Base-by-base conservation (phyloP, 2,329 filamentous ascomycete genomes). In the Aspergillus glaucus region DNA sequence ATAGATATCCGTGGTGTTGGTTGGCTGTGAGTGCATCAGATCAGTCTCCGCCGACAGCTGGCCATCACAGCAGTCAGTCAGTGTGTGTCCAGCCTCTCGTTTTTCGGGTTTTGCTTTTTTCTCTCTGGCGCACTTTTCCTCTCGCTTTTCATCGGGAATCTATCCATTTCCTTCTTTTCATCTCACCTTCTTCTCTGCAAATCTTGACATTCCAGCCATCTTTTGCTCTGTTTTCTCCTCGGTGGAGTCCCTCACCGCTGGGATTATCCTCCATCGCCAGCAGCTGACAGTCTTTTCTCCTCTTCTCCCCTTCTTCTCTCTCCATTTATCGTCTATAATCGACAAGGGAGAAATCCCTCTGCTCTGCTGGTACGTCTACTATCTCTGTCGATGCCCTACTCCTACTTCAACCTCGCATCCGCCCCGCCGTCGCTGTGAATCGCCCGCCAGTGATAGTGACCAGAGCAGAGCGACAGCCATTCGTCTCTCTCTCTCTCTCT, bases 361-460 rank as follows among this genome's bases (percentile, higher is more conserved):
- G n/a, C 12, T 59, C 57, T 52, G 56, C 58, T 59, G 58, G 58
- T 61, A 61, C 55, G 58, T 57, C 53, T 46, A 17, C 44, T 47
- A 47, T 46, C 24, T 43, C 22, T 26, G 14, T 43, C 26, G 22
- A 15, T 48, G 46, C 45, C 34, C 17, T 24, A 15, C 44, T 34
- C 39, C 32, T 24, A 39, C 32, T 46, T 17, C 42, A n/a, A 24
- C 15, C 9, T 28, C 43, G 32, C 26, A 17, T 12, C 43, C 37
- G 47, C 51, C 43, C 50, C 52, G 50, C 50, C 44, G 50, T 53
- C 50, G 42, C 55, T 28, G 54, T 50, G 50, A 51, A 26, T 43
- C 26, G 21, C 14, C 24, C 41, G 12, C 53, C 50, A 57, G 46
- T 52, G 54, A 55, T 45, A 55, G 51, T 54, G 55, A 57, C 55